phyloP scores from a whole-genome alignment of 305 asterid species.

The Fraxinus floribunda region DNA sequence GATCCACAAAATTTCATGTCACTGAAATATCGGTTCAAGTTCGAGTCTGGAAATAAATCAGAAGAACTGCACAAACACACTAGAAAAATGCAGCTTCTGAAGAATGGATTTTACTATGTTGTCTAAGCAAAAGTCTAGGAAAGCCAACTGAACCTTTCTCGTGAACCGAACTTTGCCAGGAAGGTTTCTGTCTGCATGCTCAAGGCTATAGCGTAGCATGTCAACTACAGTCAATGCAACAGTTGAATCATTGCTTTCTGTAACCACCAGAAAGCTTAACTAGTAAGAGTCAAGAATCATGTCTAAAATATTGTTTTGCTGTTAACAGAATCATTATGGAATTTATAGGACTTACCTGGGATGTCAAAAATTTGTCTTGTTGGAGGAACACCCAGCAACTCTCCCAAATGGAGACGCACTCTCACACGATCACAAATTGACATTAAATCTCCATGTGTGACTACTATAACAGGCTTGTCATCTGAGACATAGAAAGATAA shows the following conservation, averaged over 20 bases:
- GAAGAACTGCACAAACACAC: not conserved
- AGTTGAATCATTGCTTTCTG: conserved; percentile 50
- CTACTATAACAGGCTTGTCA: conserved; percentile 77
- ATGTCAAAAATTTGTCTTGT: conserved; percentile 69
- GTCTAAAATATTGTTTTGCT: not conserved
- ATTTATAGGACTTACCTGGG: conserved; percentile 49
- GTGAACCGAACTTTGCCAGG: conserved; percentile 32
- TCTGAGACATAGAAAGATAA: conserved; percentile 39
- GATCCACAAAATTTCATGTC: not conserved
- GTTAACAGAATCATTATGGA: not conserved
- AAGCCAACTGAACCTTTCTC: conserved; percentile 45
- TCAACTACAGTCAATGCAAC: conserved; percentile 47
- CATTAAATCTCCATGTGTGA: conserved; percentile 86
- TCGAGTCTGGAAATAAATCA: not conserved
- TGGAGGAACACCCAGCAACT: conserved; percentile 69
- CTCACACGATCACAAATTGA: conserved; percentile 53
- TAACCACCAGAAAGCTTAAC: conserved; percentile 17
- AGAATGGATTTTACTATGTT: conserved; percentile 2
- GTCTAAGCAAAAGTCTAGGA: not conserved
- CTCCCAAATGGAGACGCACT: conserved; percentile 59
- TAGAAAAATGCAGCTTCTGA: not conserved
- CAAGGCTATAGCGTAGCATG: conserved; percentile 62
- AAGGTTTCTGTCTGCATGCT: conserved; percentile 67
- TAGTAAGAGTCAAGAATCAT: not conserved
- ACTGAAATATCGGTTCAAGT: not conserved